phyloP scores from a whole-genome alignment of 306 rosid species.

The Quercus wislizeni region DNA sequence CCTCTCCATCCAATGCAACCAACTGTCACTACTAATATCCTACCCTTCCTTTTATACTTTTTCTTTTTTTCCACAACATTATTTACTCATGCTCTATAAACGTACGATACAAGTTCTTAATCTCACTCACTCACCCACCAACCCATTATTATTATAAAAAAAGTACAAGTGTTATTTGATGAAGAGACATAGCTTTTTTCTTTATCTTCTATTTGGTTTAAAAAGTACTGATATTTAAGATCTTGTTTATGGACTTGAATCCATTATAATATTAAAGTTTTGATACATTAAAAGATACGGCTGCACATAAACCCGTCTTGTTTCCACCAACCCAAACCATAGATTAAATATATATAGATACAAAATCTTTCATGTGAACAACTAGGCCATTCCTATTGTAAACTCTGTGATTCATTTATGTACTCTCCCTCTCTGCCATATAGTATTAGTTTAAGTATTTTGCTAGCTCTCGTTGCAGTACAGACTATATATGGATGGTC shows the following conservation, averaged over 20 bases:
- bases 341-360: background rate
- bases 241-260: background rate
- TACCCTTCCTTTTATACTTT: background rate
- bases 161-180: too few relatives aligned
- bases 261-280: background rate
- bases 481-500: background rate
- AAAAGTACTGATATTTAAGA: background rate
- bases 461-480: background rate
- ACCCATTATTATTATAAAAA: too few relatives aligned
- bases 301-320: slow-evolving; percentile 30
- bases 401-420: background rate
- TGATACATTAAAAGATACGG: background rate
- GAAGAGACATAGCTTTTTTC: too few relatives aligned
- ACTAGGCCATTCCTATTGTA: background rate
- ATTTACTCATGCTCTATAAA: too few relatives aligned
- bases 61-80: too few relatives aligned
- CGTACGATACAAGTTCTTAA: too few relatives aligned
- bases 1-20: slow-evolving; percentile 5
- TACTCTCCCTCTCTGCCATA: background rate
- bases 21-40: background rate
- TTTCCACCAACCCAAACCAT: slow-evolving; percentile 33
- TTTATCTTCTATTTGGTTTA: background rate
- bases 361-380: background rate
- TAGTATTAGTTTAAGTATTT: background rate
- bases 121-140: too few relatives aligned